Evolutionary conservation across 441 rosid genomes (phyloP).

Genomic region (Jatropha multifida): DNA sequence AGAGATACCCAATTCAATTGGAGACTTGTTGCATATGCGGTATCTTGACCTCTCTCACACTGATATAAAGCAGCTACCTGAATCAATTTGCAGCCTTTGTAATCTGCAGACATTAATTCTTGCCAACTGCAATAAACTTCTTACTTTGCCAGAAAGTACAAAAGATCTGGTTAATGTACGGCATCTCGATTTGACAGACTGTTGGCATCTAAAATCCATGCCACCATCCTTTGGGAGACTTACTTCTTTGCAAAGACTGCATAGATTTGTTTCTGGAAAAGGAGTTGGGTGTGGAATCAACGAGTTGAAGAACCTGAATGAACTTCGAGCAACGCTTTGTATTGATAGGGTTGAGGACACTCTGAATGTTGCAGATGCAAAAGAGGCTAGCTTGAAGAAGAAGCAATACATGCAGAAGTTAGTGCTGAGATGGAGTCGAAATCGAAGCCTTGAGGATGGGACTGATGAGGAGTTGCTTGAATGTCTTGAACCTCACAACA

Average conservation of each 20-base stretch:
- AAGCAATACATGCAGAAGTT: conserved; percentile 27
- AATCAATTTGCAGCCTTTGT: conserved; percentile 27
- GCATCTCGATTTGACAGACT: conserved; percentile 25
- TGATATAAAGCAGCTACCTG: conserved; percentile 26
- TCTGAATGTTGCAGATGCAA: conserved; percentile 17
- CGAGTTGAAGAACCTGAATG: conserved; percentile 31
- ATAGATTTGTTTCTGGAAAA: conserved; percentile 27
- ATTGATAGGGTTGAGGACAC: conserved; percentile 32
- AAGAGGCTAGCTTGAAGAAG: conserved; percentile 30
- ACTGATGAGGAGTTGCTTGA: conserved; percentile 19
- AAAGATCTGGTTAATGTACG: conserved; percentile 28
- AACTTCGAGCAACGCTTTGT: conserved; percentile 29
- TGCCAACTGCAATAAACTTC: conserved; percentile 21
- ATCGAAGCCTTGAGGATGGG: conserved; percentile 2
- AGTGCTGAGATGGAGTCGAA: conserved; percentile 33
- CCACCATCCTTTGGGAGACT: conserved; percentile 29
- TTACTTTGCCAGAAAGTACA: conserved; percentile 24
- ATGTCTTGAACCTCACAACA: conserved; percentile 23
- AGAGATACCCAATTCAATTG: conserved; percentile 27
- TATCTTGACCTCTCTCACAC: conserved; percentile 36
- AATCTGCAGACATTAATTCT: conserved; percentile 38
- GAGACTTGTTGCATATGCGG: conserved; percentile 29
- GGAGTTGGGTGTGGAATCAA: conserved; percentile 22
- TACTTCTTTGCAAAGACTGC: conserved; percentile 25
- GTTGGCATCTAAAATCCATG: conserved; percentile 25